These are phyloP conservation scores for Graphilbum sp. DNA, from an alignment of 2,329 filamentous ascomycete genomes.

Conservation along the genomic window DNA sequence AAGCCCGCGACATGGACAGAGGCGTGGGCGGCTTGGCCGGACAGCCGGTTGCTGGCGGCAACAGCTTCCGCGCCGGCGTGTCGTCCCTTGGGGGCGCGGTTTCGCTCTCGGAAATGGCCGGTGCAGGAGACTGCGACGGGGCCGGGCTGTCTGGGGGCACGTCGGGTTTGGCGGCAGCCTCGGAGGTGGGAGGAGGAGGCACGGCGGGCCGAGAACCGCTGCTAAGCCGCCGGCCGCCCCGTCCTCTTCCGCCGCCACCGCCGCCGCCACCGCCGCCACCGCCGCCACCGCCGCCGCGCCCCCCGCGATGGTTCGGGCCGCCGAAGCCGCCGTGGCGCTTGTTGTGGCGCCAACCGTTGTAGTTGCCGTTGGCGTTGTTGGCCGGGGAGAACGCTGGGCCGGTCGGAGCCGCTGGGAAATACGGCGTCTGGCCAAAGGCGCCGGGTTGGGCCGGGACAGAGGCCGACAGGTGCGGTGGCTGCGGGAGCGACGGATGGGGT, in stretches of 20 bases:
- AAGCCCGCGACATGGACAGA: constrained; percentile 2
- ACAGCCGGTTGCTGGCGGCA: constrained; percentile 1
- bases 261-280: constrained; percentile 1
- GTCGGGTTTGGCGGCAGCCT: not conserved
- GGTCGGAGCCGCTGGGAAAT: not conserved
- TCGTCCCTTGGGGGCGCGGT: not conserved
- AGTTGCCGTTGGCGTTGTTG: not conserved
- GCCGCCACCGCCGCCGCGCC: not conserved
- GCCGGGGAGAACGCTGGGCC: not conserved
- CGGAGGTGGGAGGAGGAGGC: not conserved
- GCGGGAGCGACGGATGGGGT: constrained; percentile 5
- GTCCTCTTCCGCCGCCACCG: not conserved
- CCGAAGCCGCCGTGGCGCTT: constrained; percentile 1
- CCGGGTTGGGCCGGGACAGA: not conserved
- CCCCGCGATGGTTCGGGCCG: not conserved
- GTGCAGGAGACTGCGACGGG: not conserved
- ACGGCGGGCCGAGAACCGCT: no score
- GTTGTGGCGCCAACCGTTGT: not conserved
- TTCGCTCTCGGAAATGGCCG: not conserved
- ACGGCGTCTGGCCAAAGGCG: not conserved
- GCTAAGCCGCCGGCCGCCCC: not conserved
- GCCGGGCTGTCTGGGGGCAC: not conserved
- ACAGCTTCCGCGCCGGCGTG: not conserved
- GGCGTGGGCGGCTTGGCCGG: constrained; percentile 9
- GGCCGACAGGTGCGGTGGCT: not conserved